phyloP scores from a whole-genome alignment of 495 filamentous ascomycete genomes.

The Daldinia caldariorum region DNA sequence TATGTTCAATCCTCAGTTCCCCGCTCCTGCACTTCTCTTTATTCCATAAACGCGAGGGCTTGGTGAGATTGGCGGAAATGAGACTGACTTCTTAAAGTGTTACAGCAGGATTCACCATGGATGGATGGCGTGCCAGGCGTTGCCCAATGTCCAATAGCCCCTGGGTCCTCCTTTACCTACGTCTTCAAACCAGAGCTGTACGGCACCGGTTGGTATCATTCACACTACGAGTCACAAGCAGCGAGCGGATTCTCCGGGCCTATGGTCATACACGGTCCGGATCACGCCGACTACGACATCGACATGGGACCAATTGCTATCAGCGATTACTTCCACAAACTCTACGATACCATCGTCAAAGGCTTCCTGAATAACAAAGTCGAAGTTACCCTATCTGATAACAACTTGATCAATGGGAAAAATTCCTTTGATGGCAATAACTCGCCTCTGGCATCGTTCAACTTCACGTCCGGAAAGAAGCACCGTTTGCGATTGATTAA shows the following conservation, averaged over 20 bases:
- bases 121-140: conserved; percentile 57
- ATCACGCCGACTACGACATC: conserved; percentile 5
- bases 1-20: neutral
- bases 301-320: too few species aligned
- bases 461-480: conserved; percentile 56
- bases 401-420: conserved; percentile 65
- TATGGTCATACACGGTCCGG: conserved; percentile 57
- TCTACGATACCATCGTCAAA: too few species aligned
- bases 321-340: too few species aligned
- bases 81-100: conserved; percentile 10
- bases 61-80: too few species aligned
- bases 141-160: conserved; percentile 61
- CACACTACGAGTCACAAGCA: conserved; percentile 64
- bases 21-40: neutral
- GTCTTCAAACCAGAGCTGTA: conserved; percentile 66
- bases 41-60: neutral
- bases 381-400: conserved; percentile 54
- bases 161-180: conserved; percentile 53
- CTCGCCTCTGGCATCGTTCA: conserved; percentile 8
- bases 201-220: conserved; percentile 66
- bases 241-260: conserved; percentile 57
- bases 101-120: conserved; percentile 50
- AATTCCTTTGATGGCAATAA: conserved; percentile 45
- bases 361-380: conserved; percentile 41
- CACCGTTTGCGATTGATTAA: conserved; percentile 65